A percentile compares a stretch with the other conserved stretches of the same genome.
Conservation (phyloP, 805 yeast species). For the Candida methanosorbosa region DNA sequence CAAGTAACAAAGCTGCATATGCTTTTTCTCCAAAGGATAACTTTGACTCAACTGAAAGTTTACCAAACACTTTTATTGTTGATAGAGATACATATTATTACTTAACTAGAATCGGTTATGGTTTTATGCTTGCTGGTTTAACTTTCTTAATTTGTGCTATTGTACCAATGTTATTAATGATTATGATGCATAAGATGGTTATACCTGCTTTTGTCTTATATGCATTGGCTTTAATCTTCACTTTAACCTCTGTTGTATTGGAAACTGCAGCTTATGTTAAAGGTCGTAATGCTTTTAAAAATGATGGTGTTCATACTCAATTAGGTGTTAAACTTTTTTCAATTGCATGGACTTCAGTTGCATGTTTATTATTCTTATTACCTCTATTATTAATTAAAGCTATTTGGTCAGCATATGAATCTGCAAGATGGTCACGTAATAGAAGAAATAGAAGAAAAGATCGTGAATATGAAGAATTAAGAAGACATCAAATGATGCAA, state of each 20-base stretch:
- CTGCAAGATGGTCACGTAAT: slow-evolving; percentile 2
- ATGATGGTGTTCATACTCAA: slow-evolving; percentile 31
- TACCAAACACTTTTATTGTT: slow-evolving; percentile 45
- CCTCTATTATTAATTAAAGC: background rate
- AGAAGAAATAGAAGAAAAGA: slow-evolving; percentile 6
- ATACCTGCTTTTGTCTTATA: slow-evolving; percentile 7
- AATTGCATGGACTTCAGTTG: slow-evolving; percentile 52
- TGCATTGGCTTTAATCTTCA: slow-evolving; percentile 33
- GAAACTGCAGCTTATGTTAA: slow-evolving; percentile 48
- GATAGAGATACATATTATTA: slow-evolving; percentile 50
- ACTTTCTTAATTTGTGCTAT: slow-evolving; percentile 43
- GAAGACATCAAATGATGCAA: slow-evolving; percentile 1
- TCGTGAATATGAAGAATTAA: background rate
- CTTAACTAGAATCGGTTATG: slow-evolving; percentile 60
- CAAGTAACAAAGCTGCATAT: slow-evolving; percentile 57
- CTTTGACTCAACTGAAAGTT: slow-evolving; percentile 39
- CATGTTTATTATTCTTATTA: slow-evolving; percentile 6
- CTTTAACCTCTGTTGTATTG: slow-evolving; percentile 35
- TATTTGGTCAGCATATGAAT: no score
- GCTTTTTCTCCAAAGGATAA: slow-evolving; percentile 79
- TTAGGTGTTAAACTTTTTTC: slow-evolving; percentile 47
- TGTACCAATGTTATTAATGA: slow-evolving; percentile 21
- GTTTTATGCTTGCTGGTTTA: slow-evolving; percentile 51
- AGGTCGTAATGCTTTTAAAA: slow-evolving; percentile 40
- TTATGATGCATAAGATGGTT: slow-evolving; percentile 1